Conservation (phyloP, 768 basidiomycete species). For the Termitomyces sp. region DNA sequence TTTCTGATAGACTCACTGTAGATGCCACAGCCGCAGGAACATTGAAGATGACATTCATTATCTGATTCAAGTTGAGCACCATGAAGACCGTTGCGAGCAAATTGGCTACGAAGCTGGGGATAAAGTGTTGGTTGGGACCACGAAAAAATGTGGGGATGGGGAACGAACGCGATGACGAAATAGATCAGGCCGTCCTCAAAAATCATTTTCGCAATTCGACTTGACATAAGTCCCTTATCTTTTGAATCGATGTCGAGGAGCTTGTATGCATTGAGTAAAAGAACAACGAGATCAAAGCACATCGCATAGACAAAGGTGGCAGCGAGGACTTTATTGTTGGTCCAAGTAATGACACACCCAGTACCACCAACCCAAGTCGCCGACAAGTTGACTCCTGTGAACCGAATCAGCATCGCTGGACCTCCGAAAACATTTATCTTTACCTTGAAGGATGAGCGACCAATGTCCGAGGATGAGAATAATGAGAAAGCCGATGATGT, state of each 20-base stretch:
- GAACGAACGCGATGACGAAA: slow-evolving; percentile 68
- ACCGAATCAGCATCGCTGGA: background rate
- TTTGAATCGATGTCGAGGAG: slow-evolving; percentile 30
- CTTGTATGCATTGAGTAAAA: slow-evolving; percentile 58
- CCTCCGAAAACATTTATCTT: background rate
- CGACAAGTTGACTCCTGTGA: slow-evolving; percentile 53
- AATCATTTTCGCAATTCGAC: slow-evolving; percentile 56
- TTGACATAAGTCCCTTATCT: slow-evolving; percentile 26
- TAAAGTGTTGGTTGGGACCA: background rate
- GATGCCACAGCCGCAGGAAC: slow-evolving; percentile 57
- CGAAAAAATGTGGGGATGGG: background rate
- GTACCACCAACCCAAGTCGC: slow-evolving; percentile 46
- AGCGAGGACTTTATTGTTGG: slow-evolving; percentile 61
- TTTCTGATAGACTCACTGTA: slow-evolving; percentile 31
- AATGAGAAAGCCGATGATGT: slow-evolving; percentile 45
- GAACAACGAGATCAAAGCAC: slow-evolving; percentile 64
- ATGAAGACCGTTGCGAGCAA: slow-evolving; percentile 57
- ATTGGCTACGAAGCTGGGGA: slow-evolving; percentile 38
- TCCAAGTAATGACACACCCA: slow-evolving; percentile 53
- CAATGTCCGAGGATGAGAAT: slow-evolving; percentile 66
- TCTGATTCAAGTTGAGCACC: slow-evolving; percentile 58
- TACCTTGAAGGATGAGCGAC: slow-evolving; percentile 66
- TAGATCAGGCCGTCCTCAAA: slow-evolving; percentile 71
- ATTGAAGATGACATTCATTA: slow-evolving; percentile 66
- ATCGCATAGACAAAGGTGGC: slow-evolving; percentile 77